Percentiles rank a stretch among this genome's conserved stretches.
phyloP scores from a whole-genome alignment of 768 basidiomycete species.

The Hericium alpestre region DNA sequence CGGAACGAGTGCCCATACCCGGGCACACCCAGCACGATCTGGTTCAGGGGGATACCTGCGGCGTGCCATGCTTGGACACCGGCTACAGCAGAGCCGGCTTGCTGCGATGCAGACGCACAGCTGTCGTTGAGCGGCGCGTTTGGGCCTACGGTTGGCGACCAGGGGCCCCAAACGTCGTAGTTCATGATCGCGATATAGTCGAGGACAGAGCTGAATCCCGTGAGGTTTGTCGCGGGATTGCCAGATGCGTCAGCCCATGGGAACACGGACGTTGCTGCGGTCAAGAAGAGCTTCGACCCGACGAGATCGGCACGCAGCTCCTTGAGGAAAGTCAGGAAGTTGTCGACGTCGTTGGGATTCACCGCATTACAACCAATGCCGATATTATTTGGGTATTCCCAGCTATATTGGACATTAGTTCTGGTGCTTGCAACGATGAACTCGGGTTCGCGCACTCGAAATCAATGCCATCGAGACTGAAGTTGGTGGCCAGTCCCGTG shows the following conservation, averaged over 20 bases:
- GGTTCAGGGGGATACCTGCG: conserved; percentile 16
- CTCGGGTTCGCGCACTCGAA: conserved; percentile 5
- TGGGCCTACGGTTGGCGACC: conserved; percentile 1
- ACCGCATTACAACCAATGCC: conserved; percentile 65
- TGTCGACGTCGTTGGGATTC: conserved; percentile 46
- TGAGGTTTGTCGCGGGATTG: conserved; percentile 3
- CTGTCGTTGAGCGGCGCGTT: conserved; percentile 12
- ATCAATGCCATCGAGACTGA: conserved; percentile 8
- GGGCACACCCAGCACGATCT: conserved; percentile 79
- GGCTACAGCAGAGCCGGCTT: conserved; percentile 6
- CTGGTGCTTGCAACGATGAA: not conserved
- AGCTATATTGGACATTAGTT: not conserved
- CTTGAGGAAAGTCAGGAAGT: conserved; percentile 68
- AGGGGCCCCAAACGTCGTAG: conserved; percentile 11
- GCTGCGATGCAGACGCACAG: not conserved
- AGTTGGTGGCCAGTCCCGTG: not conserved
- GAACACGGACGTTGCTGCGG: conserved; percentile 38
- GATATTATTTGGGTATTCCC: conserved; percentile 47
- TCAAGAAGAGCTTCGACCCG: conserved; percentile 51
- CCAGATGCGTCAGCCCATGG: conserved; percentile 1
- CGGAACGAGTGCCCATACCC: conserved; percentile 73
- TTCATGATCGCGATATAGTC: conserved; percentile 12
- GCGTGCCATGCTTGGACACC: conserved; percentile 6
- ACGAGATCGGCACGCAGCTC: conserved; percentile 47
- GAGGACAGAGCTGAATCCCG: conserved; percentile 6